Base-by-base conservation (phyloP, 108 stramenopile genomes). In the Chaetoceros muelleri region DNA sequence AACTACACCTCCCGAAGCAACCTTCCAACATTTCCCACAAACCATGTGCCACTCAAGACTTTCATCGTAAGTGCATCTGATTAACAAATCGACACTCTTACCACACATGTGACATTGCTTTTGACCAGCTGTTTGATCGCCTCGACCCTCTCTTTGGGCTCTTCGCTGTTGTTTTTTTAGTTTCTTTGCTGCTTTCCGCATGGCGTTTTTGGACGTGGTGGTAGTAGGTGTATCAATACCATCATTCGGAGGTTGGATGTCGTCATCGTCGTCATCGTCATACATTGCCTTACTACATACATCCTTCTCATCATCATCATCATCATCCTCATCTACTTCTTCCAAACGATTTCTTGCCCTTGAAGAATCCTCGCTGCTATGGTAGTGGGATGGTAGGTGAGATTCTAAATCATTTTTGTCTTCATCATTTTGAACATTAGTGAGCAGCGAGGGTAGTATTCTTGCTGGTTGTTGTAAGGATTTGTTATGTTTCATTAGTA, bases 11-110 rank as follows among this genome's bases (percentile, higher is more conserved):
- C 92, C 92, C 48, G 82, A 84, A 1, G 76, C 87, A 40, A 45
- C 58, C 7, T 76, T 74, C 92, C 92, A 93, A 53, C 92, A 93
- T 34, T 68, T 76, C 0, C 85, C 85, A 72, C 92, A 93, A 5
- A 92, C 81, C 84, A 92, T 86, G 23, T 70, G 65, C 82, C 81
- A 88, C 21, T 72, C 50, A n/a, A 58, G 58, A 8, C 68, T 57
- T 17, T 53, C 60, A 40, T 92, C 85, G 31, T 72, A 56, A 24
- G 50, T 66, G 60, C 90, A 92, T 26, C 90, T 60, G 0, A 92
- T 71, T 0, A 92, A 58, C 31, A 88, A 46, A 60, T 87, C 66
- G 1, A 82, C 80, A 1, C 57, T 62, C 30, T 74, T 76, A 2
- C 29, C 21, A 30, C 86, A 92, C 13, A 84, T 34, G 30, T 74